Base-by-base conservation (phyloP, 139 green algal species). In the Zygnema cylindricum region DNA sequence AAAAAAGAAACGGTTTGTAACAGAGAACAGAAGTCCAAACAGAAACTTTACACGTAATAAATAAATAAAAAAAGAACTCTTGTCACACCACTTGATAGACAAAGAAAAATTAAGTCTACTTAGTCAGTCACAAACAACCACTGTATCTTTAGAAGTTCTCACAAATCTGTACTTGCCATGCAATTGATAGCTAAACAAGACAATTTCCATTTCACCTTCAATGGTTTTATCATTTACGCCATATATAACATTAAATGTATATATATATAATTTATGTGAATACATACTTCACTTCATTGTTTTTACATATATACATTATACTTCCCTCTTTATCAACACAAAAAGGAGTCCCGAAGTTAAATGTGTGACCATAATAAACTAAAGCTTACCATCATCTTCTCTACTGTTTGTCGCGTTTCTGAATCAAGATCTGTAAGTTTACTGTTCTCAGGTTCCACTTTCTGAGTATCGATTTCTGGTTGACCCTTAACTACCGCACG, bases 371-470 rank as follows among this genome's bases (percentile, higher is more conserved):
- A 73, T 30, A 73, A 30, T 73, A 30, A 30, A 73, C 25, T 25
- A 73, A 25, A 73, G 21, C 86, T 69, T 81, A 95, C 93, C 93
- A 96, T 96, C 95, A 96, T 96, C 90, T 98, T 98, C 91, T 98
- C 96, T 75, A 98, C 96, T 0, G 96, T 98, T 35, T 94, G 86
- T 1, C 97, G 90, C 49, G 96, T 99, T 82, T 99, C 97, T 0
- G 91, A 85, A 84, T 99, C 97, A 69, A 99, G 92, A 84, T 99
- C 97, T 2, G 32, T 69, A 41, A 99, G 94, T 93, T 98, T 98
- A 93, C 89, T 96, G 89, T 96, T 98, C 90, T 99, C 97, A 0
- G 97, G 97, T 92, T 98, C 95, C 82, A 99, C 94, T 90, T 96
- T 96, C 83, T 96, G 94, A 7, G 93, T 96, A 92, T 99, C 93